Evolutionary conservation across 306 rosid species (phyloP).

Genomic region (Nissolia schottii): DNA sequence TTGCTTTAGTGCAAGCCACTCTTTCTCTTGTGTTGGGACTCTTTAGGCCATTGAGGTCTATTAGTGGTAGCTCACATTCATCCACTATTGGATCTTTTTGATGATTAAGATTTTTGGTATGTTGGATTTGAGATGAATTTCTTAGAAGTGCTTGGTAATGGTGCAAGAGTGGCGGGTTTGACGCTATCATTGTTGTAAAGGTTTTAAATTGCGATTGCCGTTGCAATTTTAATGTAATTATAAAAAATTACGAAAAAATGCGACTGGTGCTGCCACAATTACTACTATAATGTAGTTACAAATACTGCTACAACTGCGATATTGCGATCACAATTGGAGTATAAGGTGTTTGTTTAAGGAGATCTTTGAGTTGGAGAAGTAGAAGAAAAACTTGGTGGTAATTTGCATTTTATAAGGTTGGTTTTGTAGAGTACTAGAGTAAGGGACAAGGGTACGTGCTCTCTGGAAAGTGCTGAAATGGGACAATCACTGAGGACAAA

Average conservation of each 20-base stretch:
- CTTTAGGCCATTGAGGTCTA: slow-evolving; percentile 62
- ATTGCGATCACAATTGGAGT: no score
- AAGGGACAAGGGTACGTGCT: background rate
- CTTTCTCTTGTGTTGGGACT: slow-evolving; percentile 38
- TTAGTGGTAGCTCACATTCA: slow-evolving; percentile 70
- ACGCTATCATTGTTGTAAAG: slow-evolving; percentile 45
- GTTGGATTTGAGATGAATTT: slow-evolving; percentile 19
- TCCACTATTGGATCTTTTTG: slow-evolving; percentile 30
- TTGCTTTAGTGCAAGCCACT: slow-evolving; percentile 51
- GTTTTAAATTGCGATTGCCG: no score
- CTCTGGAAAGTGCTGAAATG: slow-evolving; percentile 19
- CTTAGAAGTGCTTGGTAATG: slow-evolving; percentile 50
- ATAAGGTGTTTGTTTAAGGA: background rate
- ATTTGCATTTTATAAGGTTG: slow-evolving; percentile 42
- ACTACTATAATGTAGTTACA: no score
- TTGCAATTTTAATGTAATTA: no score
- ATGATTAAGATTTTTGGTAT: slow-evolving; percentile 3
- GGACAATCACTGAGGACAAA: slow-evolving; percentile 45
- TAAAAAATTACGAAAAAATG: no score
- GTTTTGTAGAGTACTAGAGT: slow-evolving; percentile 24
- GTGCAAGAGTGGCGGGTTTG: slow-evolving; percentile 70
- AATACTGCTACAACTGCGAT: no score
- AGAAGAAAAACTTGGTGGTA: slow-evolving; percentile 18
- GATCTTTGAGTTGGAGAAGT: slow-evolving; percentile 6
- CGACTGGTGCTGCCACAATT: no score